phyloP scores from a whole-genome alignment of 371 early-diverging fungal genomes.

The Polyrhizophydium stewartii region DNA sequence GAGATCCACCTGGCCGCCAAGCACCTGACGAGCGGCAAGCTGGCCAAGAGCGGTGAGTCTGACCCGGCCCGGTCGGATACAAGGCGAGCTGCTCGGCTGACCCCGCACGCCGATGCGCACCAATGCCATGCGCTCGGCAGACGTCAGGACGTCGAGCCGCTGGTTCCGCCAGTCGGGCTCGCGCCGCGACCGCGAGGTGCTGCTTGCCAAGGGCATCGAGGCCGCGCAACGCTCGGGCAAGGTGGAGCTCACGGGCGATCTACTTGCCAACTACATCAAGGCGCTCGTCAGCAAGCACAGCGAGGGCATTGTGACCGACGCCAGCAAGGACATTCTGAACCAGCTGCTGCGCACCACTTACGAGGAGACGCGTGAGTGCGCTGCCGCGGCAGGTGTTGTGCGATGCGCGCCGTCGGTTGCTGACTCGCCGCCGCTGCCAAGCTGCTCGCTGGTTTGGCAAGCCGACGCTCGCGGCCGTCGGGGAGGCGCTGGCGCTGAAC shows the following conservation, averaged over 20 bases:
- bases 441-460: too few relatives aligned
- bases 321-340: not conserved
- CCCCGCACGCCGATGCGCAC: not conserved
- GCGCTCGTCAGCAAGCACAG: not conserved
- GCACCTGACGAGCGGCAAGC: not conserved
- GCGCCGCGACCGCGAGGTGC: not conserved
- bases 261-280: slow-evolving; percentile 1
- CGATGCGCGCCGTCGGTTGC: too few relatives aligned
- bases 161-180: not conserved
- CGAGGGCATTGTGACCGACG: not conserved
- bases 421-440: too few relatives aligned
- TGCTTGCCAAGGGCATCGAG: not conserved
- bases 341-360: too few relatives aligned
- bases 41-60: not conserved
- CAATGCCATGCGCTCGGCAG: not conserved
- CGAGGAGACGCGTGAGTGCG: too few relatives aligned
- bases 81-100: not conserved
- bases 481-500: not conserved
- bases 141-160: not conserved
- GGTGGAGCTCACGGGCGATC: not conserved
- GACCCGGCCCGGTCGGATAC: not conserved
- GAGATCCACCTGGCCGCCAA: not conserved
- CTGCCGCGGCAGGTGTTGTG: too few relatives aligned
- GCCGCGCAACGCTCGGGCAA: not conserved
- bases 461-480: too few relatives aligned